A percentile compares a stretch with the other conserved stretches of the same genome.
Evolutionary conservation across 371 early-diverging fungal genomes (phyloP).

Genomic region (Mucor irregularis): DNA sequence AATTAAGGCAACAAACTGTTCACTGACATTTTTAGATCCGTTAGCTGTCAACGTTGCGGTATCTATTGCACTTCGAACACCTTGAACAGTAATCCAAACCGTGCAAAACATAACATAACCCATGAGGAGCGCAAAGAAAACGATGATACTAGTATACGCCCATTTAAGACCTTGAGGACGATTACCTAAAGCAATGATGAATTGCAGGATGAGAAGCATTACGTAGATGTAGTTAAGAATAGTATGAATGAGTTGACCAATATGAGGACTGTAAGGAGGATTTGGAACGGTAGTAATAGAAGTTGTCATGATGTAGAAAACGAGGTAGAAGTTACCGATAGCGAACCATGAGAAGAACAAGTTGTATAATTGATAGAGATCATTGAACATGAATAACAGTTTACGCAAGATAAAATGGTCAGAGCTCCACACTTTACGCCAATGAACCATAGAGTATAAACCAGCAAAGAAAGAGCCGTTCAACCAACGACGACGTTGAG

Average conservation of each 20-base stretch:
- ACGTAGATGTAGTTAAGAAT: constrained; percentile 63
- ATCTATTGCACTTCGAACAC: constrained; percentile 30
- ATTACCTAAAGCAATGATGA: constrained; percentile 78
- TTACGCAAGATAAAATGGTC: constrained; percentile 62
- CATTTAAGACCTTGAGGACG: constrained; percentile 70
- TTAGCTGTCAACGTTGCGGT: background rate
- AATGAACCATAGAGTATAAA: constrained; percentile 55
- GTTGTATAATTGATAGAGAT: constrained; percentile 59
- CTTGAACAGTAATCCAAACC: constrained; percentile 41
- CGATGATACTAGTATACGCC: constrained; percentile 44
- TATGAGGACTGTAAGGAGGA: constrained; percentile 28
- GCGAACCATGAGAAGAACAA: constrained; percentile 74
- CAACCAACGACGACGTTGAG: constrained; percentile 85
- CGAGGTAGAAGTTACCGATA: constrained; percentile 73
- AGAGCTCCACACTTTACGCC: constrained; percentile 56
- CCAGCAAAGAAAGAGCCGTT: constrained; percentile 78
- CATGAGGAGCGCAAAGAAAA: constrained; percentile 59
- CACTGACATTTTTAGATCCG: constrained; percentile 1
- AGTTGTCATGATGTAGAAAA: constrained; percentile 65
- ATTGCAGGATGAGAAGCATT: constrained; percentile 59
- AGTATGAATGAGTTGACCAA: constrained; percentile 33
- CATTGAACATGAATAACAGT: constrained; percentile 61
- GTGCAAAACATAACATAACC: constrained; percentile 61
- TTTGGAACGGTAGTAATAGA: constrained; percentile 39
- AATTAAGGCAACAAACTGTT: constrained; percentile 19